Evolutionary conservation across 2,329 filamentous ascomycete species (phyloP), one percentile per base, ranked within the genome.

Genomic region (Colletotrichum tanaceti): DNA sequence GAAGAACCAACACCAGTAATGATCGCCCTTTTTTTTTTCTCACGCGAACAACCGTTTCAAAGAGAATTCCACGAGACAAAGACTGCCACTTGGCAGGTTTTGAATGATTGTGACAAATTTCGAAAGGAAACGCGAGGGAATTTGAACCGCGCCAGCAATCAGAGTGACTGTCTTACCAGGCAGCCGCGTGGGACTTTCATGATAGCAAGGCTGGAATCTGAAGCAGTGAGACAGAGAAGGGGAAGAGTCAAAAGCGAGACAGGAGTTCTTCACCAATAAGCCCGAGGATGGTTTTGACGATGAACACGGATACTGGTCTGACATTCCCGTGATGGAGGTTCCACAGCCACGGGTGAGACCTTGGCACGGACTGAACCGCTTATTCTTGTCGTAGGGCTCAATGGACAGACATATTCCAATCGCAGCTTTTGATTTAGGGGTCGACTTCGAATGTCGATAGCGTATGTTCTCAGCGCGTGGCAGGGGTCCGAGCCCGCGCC

Each of bases 361-460:
- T 43, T 39, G 35, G 58, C 18, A 65, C 63, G 49, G 43, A 35
- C 41, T 49, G 38, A 22, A 41, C 35, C 47, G 47, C 61, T 32
- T 43, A 11, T 49, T 50, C 9, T 55, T 46, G 10, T 50, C 62
- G 44, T 20, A 43, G 46, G 43, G 43, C 44, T 57, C 39, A 22
- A n/a, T 20, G 46, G 50, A 24, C 54, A 49, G 44, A 24, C 38
- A 24, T 1, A 32, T 35, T 35, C 38, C 32, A 41, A 32, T 28
- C 35, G 44, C 20, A 32, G 11, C 28, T 24, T 55, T 61, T 50
- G 14, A 65, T 53, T 50, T 20, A 57, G 13, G 43, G 35, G 39
- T 60, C 22, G 28, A 28, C n/a, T 22, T 52, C 41, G 32, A 55
- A 14, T 57, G 49, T 66, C 66, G 57, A 65, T 66, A 69, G 63